phyloP scores from a whole-genome alignment of 2,329 filamentous ascomycete species.

The Blumeria graminis region DNA sequence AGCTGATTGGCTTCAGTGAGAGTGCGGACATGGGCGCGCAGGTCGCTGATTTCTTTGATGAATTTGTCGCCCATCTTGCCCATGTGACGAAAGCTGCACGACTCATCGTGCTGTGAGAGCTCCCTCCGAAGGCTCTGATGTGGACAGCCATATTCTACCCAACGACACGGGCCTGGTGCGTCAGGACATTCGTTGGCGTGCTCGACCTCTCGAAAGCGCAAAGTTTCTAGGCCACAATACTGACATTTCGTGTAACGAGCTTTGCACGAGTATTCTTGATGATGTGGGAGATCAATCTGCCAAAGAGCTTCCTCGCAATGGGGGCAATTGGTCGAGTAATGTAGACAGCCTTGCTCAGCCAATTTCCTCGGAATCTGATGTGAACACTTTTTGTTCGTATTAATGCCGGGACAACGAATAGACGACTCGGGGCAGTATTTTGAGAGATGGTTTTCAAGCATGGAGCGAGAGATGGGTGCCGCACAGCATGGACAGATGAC shows the following conservation, averaged over 20 bases:
- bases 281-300: conserved; percentile 23
- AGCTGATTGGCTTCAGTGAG: conserved; percentile 18
- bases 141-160: conserved; percentile 24
- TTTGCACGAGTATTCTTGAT: conserved; percentile 23
- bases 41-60: conserved; percentile 19
- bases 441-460: conserved; percentile 29
- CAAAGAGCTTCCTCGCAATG: conserved; percentile 25
- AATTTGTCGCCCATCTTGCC: conserved; percentile 24
- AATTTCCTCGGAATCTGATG: conserved; percentile 27
- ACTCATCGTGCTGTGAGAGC: conserved; percentile 21
- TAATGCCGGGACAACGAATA: conserved; percentile 25
- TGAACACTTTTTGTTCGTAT: conserved; percentile 22
- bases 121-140: conserved; percentile 18
- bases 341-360: conserved; percentile 27
- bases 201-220: conserved; percentile 9
- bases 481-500: conserved; percentile 36
- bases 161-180: conserved; percentile 21
- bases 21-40: conserved; percentile 22
- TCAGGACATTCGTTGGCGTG: conserved; percentile 23
- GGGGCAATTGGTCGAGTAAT: conserved; percentile 25
- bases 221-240: conserved; percentile 10
- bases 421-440: conserved; percentile 30
- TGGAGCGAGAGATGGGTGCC: conserved; percentile 25
- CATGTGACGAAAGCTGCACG: conserved; percentile 28
- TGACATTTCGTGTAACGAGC: conserved; percentile 14